Conservation (phyloP, 805 yeast species). For the Spathaspora arborariae region DNA sequence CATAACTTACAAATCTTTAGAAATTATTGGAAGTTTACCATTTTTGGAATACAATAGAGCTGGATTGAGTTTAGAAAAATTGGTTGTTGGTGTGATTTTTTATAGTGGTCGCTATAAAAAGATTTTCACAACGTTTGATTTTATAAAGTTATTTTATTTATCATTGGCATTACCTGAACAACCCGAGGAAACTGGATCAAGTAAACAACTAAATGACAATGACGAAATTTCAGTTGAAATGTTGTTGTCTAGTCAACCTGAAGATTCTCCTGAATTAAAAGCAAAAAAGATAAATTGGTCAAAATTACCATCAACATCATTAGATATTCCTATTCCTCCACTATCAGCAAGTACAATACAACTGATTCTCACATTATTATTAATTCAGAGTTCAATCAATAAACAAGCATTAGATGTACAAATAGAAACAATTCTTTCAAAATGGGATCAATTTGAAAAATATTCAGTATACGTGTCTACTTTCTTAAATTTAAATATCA, state of each 20-base stretch:
- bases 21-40: conserved; percentile 48
- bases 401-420: conserved; percentile 16
- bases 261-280: conserved; percentile 10
- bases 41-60: conserved; percentile 28
- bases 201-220: background rate
- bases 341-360: conserved; percentile 37
- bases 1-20: conserved; percentile 37
- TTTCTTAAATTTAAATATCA: conserved; percentile 43
- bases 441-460: conserved; percentile 42
- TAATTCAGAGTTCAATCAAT: conserved; percentile 39
- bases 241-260: conserved; percentile 7
- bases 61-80: conserved; percentile 38
- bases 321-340: conserved; percentile 33
- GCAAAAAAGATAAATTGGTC: conserved; percentile 23
- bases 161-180: conserved; percentile 25
- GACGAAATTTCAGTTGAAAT: conserved; percentile 13
- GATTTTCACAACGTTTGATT: conserved; percentile 36
- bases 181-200: background rate
- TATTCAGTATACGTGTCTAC: conserved; percentile 45
- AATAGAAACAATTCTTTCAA: conserved; percentile 17
- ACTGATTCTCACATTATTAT: conserved; percentile 45
- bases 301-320: conserved; percentile 19
- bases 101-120: conserved; percentile 40
- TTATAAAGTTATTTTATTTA: conserved; percentile 44
- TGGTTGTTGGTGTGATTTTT: conserved; percentile 28